phyloP scores from a whole-genome alignment of 352 stramenopile genomes.

The Globisporangium nodosum region DNA sequence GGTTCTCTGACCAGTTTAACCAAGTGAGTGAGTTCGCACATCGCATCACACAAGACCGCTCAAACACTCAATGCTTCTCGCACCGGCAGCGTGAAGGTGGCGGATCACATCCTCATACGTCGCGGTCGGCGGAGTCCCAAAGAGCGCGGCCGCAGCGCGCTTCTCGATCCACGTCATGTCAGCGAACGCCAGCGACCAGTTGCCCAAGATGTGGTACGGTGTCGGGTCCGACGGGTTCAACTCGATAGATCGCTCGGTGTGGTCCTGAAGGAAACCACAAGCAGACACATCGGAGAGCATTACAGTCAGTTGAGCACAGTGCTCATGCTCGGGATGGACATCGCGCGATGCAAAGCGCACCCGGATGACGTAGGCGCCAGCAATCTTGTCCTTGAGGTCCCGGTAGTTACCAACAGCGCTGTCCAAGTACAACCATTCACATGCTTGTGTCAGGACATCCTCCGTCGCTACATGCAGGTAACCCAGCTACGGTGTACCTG shows the following conservation, averaged over 20 bases:
- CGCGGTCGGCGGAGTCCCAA: constrained; percentile 45
- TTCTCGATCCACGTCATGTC: constrained; percentile 79
- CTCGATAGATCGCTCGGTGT: constrained; percentile 66
- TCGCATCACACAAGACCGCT: too few species aligned
- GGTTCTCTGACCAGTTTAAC: constrained; percentile 24
- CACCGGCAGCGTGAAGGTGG: constrained; percentile 52
- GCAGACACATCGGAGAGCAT: too few species aligned
- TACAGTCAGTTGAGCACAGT: too few species aligned
- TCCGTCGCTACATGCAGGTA: not conserved
- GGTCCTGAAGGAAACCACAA: constrained; percentile 22
- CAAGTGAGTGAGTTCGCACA: too few species aligned
- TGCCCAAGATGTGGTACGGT: constrained; percentile 63
- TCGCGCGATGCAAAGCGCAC: constrained; percentile 11
- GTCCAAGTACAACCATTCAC: not conserved
- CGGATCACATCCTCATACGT: constrained; percentile 61
- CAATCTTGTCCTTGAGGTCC: constrained; percentile 67
- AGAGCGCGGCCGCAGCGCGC: constrained; percentile 53
- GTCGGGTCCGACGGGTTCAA: constrained; percentile 56
- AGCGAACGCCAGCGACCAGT: constrained; percentile 76
- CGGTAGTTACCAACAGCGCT: constrained; percentile 55
- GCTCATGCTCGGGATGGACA: not conserved
- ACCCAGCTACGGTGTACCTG: constrained; percentile 16
- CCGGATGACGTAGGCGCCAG: constrained; percentile 59
- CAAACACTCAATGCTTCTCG: not conserved
- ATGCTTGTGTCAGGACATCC: not conserved